Percentiles rank a stretch among this genome's conserved stretches.
phyloP scores from a whole-genome alignment of 345 rosid genomes.

The Dimocarpus longan region DNA sequence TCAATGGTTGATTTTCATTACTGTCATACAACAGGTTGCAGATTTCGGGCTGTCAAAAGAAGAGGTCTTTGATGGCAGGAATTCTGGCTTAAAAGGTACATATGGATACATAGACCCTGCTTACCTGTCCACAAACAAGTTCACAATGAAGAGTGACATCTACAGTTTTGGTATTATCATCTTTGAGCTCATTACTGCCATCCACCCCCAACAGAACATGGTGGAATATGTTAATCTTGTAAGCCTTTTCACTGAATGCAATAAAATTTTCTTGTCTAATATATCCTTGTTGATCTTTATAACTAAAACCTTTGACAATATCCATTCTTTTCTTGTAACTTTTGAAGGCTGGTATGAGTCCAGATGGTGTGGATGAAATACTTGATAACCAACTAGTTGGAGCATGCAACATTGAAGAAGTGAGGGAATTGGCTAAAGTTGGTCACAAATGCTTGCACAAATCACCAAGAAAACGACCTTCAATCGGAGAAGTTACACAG shows the following conservation, averaged over 20 bases:
- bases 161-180: constrained; percentile 92
- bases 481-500: constrained; percentile 80
- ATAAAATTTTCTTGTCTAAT: not conserved
- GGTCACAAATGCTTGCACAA: constrained; percentile 75
- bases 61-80: constrained; percentile 71
- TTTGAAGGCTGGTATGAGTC: constrained; percentile 79
- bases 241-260: constrained; percentile 25
- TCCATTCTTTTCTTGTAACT: not conserved
- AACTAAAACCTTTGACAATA: not conserved
- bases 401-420: constrained; percentile 62
- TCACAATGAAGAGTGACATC: constrained; percentile 85
- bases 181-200: constrained; percentile 90
- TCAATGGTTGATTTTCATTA: constrained; percentile 4
- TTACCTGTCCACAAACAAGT: constrained; percentile 78
- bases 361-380: constrained; percentile 83
- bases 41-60: constrained; percentile 96
- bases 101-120: constrained; percentile 91
- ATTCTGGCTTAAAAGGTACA: constrained; percentile 87
- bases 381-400: constrained; percentile 72
- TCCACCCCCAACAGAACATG: constrained; percentile 90
- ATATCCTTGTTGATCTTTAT: not conserved
- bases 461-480: constrained; percentile 75
- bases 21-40: constrained; percentile 60
- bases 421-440: constrained; percentile 63
- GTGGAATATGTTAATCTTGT: constrained; percentile 93